Percentiles rank a stretch among this genome's conserved stretches.
Evolutionary conservation across 345 rosid genomes (phyloP).

Genomic region (Salix viminalis): DNA sequence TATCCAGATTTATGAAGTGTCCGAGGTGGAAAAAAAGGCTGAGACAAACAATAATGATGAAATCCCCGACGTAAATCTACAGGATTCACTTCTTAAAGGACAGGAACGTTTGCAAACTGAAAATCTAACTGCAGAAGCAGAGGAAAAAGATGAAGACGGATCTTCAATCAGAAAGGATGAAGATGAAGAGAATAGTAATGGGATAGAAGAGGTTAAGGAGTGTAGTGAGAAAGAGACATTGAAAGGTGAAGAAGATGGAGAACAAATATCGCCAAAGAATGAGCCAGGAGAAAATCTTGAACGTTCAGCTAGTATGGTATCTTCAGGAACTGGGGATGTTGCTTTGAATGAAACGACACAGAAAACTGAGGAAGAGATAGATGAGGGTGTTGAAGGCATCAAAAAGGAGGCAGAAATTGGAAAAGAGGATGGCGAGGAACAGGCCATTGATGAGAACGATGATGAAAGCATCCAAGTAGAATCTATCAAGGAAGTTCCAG

Average conservation of each 20-base stretch:
- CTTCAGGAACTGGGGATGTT: background rate
- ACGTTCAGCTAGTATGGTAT: background rate
- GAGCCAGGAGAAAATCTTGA: slow-evolving; percentile 6
- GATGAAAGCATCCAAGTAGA: background rate
- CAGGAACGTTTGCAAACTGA: no score
- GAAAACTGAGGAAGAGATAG: background rate
- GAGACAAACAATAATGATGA: background rate
- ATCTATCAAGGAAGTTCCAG: background rate
- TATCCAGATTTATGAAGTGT: no score
- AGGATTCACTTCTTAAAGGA: no score
- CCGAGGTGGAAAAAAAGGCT: no score
- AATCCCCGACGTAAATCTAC: no score
- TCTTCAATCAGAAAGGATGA: background rate
- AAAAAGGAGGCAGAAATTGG: background rate
- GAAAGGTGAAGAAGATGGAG: background rate
- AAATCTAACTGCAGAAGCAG: no score
- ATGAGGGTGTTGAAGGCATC: background rate
- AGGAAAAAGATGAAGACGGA: background rate
- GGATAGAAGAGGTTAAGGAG: background rate
- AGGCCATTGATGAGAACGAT: background rate
- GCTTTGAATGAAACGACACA: background rate
- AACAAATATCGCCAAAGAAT: background rate
- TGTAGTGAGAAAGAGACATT: background rate
- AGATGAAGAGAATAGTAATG: background rate
- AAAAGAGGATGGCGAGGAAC: background rate